Base-by-base conservation (phyloP, 2,329 filamentous ascomycete species). In the Verruconis gallopava region DNA sequence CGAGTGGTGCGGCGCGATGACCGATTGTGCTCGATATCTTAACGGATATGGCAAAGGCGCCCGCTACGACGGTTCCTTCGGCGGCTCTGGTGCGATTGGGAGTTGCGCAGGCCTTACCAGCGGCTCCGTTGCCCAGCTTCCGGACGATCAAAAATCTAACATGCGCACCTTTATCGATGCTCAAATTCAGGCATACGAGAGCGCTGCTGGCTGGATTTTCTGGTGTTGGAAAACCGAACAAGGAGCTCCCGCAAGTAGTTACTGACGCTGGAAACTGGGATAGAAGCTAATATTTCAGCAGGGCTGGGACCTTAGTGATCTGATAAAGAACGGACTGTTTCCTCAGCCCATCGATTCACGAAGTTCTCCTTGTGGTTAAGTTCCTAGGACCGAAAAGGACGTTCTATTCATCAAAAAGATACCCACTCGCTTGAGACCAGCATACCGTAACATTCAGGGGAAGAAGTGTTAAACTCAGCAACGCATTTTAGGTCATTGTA, bases 171-270 rank as follows among this genome's bases (percentile, higher is more conserved):
- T 95, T 62, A 89, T 89, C 5, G 81, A 94, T 62, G 91, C 88
- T 42, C 91, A 98, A 66, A 96, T 98, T 85, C 71, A 80, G 52
- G 84, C 79, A 44, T 98, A 95, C 55, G 89, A 96, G 61, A 78
- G 80, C 48, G 85, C 83, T 4, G 89, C 82, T 79, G 91, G 91
- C 38, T 96, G 91, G 91, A 94, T 93, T 65, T 96, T 96, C 64
- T 98, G 91, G 91, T 95, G 86, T 22, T 93, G 89, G 89, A 77
- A 86, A 63, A 94, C 89, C 18, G 89, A 96, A 67, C n/a, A n/a
- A n/a, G 32, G 33, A 5, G 44, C 35, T 13, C n/a, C n/a, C n/a
- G n/a, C n/a, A n/a, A n/a, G n/a, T n/a, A n/a, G n/a, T n/a, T n/a
- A n/a, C n/a, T n/a, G n/a, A n/a, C n/a, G n/a, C n/a, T n/a, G n/a